Conservation (phyloP, 163 green algal genomes). For the Smithsoniella earleae region DNA sequence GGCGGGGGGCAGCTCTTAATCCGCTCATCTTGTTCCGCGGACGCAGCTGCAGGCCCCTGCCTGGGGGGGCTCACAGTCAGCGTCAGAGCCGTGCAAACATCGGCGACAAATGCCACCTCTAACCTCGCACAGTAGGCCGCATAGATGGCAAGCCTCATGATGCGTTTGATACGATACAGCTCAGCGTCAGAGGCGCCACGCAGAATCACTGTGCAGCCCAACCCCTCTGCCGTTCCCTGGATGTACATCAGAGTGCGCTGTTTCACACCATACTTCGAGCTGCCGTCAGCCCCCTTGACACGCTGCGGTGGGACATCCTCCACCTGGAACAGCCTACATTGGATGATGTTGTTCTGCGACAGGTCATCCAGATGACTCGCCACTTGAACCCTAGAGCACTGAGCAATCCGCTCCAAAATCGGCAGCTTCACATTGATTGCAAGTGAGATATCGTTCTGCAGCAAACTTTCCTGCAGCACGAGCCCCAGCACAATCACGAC, state of each 20-base stretch:
- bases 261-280: background rate
- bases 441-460: constrained; percentile 61
- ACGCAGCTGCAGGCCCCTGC: background rate
- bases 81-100: constrained; percentile 35
- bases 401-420: constrained; percentile 62
- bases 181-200: constrained; percentile 42
- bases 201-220: constrained; percentile 69
- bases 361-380: constrained; percentile 40
- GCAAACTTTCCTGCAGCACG: constrained; percentile 61
- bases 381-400: constrained; percentile 63
- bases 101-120: constrained; percentile 66
- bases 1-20: background rate
- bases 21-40: too few species aligned
- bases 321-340: constrained; percentile 62
- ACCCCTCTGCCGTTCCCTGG: constrained; percentile 37
- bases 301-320: constrained; percentile 33
- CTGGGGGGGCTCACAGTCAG: background rate
- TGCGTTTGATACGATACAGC: constrained; percentile 58
- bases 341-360: constrained; percentile 44
- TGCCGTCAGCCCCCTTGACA: constrained; percentile 23
- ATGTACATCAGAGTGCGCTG: constrained; percentile 55
- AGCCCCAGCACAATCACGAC: too few species aligned
- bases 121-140: constrained; percentile 64
- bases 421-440: constrained; percentile 68
- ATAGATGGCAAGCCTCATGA: constrained; percentile 61